These are phyloP conservation scores for Silybum marianum DNA, from an alignment of 129 eudicot species.

Conservation along the genomic window DNA sequence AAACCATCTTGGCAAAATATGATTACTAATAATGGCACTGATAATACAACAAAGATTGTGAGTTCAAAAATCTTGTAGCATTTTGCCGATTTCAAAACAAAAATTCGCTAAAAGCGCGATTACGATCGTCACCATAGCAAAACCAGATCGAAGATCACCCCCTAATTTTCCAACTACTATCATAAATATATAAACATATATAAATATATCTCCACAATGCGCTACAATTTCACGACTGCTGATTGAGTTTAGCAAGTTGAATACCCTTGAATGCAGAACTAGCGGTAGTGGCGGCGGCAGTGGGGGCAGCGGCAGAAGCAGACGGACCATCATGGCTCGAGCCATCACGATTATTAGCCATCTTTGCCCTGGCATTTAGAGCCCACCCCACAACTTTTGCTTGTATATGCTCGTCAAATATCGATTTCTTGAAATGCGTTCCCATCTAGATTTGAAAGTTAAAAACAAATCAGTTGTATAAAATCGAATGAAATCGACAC, in stretches of 20 bases:
- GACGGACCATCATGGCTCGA: conserved; percentile 28
- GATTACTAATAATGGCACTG: not conserved
- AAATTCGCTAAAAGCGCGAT: not conserved
- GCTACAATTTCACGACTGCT: conserved; percentile 21
- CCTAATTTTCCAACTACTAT: not conserved
- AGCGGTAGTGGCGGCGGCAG: conserved; percentile 7
- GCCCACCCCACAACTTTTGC: conserved; percentile 62
- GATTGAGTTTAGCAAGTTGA: conserved; percentile 38
- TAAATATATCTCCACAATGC: conserved; percentile 3
- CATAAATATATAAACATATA: conserved; percentile 28
- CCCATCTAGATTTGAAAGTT: conserved; percentile 53
- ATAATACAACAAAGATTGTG: not conserved
- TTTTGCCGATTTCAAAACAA: conserved; percentile 11
- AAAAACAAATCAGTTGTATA: not conserved
- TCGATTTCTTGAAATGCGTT: conserved; percentile 51
- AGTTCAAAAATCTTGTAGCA: not conserved
- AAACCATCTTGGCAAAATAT: not conserved
- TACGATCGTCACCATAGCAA: conserved; percentile 14
- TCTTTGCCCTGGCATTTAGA: conserved; percentile 46
- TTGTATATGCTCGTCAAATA: conserved; percentile 62
- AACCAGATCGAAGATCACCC: conserved; percentile 15
- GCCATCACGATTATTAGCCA: conserved; percentile 24
- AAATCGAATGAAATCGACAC: too few species aligned
- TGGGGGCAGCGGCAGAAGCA: not conserved
- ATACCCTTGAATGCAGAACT: conserved; percentile 33